Evolutionary conservation across 306 rosid species (phyloP), one percentile per base, ranked within the genome.

Genomic region (Castanopsis chinensis): DNA sequence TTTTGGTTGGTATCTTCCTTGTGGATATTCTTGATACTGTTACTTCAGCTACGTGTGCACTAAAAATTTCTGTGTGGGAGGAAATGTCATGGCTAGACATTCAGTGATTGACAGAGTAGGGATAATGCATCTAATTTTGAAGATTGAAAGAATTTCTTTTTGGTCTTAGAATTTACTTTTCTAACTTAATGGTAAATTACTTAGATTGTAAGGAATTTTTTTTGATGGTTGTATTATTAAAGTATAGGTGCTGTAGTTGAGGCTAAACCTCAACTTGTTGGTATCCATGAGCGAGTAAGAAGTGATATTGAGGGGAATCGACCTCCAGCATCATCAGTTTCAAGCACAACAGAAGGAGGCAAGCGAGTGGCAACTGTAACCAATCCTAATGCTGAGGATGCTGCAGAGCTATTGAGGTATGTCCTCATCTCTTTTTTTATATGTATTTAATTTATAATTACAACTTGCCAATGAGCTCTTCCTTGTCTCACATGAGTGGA

Each of bases 211-310:
- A 57, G 70, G 58, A 43, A 18, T 15, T 80, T 55, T 57, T 41
- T 63, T 56, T 67, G 33, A 53, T 52, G 4, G 15, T 17, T 27
- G 28, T 57, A 3, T 76, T 63, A n/a, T 74, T 55, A 53, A 57
- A 27, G 41, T 69, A 49, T 73, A 94, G 99, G 99, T 85, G 95
- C 70, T 7, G 92, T 95, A 59, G 70, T 95, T 81, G 95, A 91
- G 86, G 85, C 96, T 35, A 95, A 95, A 89, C 77, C 99, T 76
- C 97, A 92, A 25, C 86, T 95, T 71, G 93, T 87, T 79, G 99
- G 99, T 82, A 95, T 95, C 82, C 99, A 92, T 75, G 99, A 95
- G 56, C 95, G 98, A 56, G 99, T 95, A 76, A 92, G 99, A 87
- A 95, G 92, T 83, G 99, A 94, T 51, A 75, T 88, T 58, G 87